Base-by-base conservation (phyloP, 371 early-diverging fungal species). In the Coemansia sp. region DNA sequence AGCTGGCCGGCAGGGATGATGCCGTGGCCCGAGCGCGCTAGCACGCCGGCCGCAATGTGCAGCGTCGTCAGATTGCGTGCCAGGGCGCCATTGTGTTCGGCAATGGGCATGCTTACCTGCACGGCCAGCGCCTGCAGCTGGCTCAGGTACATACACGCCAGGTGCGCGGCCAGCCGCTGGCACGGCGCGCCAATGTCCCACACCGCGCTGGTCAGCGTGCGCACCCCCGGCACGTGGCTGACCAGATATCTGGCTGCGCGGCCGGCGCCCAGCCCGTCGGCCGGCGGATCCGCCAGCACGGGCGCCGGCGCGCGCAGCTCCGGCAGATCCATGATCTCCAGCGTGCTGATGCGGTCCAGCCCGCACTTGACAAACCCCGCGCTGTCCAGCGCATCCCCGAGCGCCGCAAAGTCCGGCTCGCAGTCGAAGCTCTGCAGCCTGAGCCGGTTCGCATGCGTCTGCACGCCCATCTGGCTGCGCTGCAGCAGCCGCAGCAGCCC, bases 381-480 rank as follows among this genome's bases (percentile, higher is more conserved):
- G 1, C 33, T 33, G 6, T 35, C 45, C 38, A 70, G 20, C 0
- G 67, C 43, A 0, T 14, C 57, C 20, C 55, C 50, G 14, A 71
- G 43, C 10, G 35, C 35, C 0, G 53, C n/a, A 34, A 62, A 71
- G 33, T 66, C 56, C 4, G 71, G 67, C 2, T 9, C 9, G 7
- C n/a, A 36, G 43, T 55, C 61, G 50, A 62, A 59, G 30, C 62
- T 33, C 42, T 71, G 71, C 4, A 71, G 30, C 12, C 71, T 49
- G n/a, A 71, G 59, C 4, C 40, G 38, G 30, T 4, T 39, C 5
- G 26, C 40, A 4, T 10, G 33, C 5, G 48, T 48, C 3, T 39
- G 14, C 41, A 7, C 14, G 0, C 36, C 45, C 0, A 1, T 47
- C 14, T 40, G 1, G 4, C 10, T n/a, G 5, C 8, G 14, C 10